These are phyloP conservation scores for Collybiopsis luxurians DNA, from an alignment of 768 basidiomycete genomes.

Conservation along the genomic window DNA sequence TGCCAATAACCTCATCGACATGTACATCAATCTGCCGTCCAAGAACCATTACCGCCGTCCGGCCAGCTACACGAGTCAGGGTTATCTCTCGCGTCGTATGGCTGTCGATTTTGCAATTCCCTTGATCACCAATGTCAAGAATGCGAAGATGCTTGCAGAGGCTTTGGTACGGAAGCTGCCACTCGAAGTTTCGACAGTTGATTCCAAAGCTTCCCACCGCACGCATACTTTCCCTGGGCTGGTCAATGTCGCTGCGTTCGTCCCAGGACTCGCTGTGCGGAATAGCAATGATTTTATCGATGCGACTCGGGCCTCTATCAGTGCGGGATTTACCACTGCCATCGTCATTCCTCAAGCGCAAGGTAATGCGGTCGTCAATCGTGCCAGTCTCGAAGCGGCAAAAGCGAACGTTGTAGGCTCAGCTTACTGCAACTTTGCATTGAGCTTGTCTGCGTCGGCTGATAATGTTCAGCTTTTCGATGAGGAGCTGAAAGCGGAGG, in stretches of 20 bases:
- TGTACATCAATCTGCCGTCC: slow-evolving; percentile 99
- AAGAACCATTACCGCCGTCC: slow-evolving; percentile 97
- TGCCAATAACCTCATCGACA: slow-evolving; percentile 95
- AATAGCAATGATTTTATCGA: slow-evolving; percentile 59
- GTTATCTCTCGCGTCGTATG: slow-evolving; percentile 96
- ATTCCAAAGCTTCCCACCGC: slow-evolving; percentile 91
- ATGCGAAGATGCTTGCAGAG: slow-evolving; percentile 94
- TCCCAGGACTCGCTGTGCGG: slow-evolving; percentile 62
- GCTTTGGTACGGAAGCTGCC: slow-evolving; percentile 89
- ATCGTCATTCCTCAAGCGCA: slow-evolving; percentile 75
- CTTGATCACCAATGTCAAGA: slow-evolving; percentile 97
- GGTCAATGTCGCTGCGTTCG: slow-evolving; percentile 84
- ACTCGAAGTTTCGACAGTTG: slow-evolving; percentile 84
- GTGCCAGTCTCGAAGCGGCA: slow-evolving; percentile 63
- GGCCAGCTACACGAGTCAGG: slow-evolving; percentile 95
- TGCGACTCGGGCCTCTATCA: slow-evolving; percentile 78
- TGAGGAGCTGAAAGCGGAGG: slow-evolving; percentile 76
- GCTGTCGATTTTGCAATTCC: slow-evolving; percentile 98
- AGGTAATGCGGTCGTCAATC: slow-evolving; percentile 62
- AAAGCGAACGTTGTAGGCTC: slow-evolving; percentile 58
- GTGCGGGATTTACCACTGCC: slow-evolving; percentile 87
- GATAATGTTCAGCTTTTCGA: slow-evolving; percentile 61
- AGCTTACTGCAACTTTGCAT: slow-evolving; percentile 86
- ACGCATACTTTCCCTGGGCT: slow-evolving; percentile 92
- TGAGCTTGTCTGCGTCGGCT: slow-evolving; percentile 74